Evolutionary conservation across 2,329 filamentous ascomycete species (phyloP).

Genomic region (Pseudogymnoascus sp.): DNA sequence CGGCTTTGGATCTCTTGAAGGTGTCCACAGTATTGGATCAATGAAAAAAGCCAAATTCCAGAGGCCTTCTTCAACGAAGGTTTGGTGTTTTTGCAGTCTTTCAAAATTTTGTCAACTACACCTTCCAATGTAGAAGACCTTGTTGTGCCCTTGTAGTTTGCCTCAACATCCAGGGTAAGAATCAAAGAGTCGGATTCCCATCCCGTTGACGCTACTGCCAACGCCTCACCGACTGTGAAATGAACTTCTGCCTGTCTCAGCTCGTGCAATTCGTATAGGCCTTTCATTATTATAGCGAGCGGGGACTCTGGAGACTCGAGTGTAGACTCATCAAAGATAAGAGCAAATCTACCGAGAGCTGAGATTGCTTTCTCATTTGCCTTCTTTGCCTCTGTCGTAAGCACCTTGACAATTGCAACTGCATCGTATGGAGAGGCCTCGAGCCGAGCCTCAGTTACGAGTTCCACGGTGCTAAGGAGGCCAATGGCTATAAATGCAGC

Average conservation of each 20-base stretch:
- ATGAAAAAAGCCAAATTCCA: slow-evolving; percentile 87
- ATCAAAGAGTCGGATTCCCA: slow-evolving; percentile 79
- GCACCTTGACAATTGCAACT: slow-evolving; percentile 46
- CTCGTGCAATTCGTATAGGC: slow-evolving; percentile 71
- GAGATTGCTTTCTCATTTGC: slow-evolving; percentile 75
- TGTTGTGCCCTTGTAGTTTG: slow-evolving; percentile 36
- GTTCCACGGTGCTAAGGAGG: slow-evolving; percentile 53
- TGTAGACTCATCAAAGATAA: slow-evolving; percentile 46
- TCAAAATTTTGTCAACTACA: slow-evolving; percentile 62
- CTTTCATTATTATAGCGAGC: slow-evolving; percentile 53
- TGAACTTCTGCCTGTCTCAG: slow-evolving; percentile 81
- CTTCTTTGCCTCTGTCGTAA: slow-evolving; percentile 65
- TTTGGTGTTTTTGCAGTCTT: slow-evolving; percentile 75
- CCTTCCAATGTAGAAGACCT: slow-evolving; percentile 32
- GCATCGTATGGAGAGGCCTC: slow-evolving; percentile 19
- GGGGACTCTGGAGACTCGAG: slow-evolving; percentile 30
- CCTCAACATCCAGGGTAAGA: slow-evolving; percentile 68
- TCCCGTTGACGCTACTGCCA: slow-evolving; percentile 68
- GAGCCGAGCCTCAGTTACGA: slow-evolving; percentile 32
- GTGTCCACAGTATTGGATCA: slow-evolving; percentile 85
- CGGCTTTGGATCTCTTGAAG: slow-evolving; percentile 65
- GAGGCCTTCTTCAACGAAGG: slow-evolving; percentile 86
- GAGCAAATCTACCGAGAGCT: slow-evolving; percentile 70
- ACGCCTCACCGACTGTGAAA: slow-evolving; percentile 82
- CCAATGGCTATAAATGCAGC: slow-evolving; percentile 51